Evolutionary conservation across 75 land plant genomes (phyloP), one percentile per base, ranked within the genome.

Genomic region (Pinus tabuliformis): DNA sequence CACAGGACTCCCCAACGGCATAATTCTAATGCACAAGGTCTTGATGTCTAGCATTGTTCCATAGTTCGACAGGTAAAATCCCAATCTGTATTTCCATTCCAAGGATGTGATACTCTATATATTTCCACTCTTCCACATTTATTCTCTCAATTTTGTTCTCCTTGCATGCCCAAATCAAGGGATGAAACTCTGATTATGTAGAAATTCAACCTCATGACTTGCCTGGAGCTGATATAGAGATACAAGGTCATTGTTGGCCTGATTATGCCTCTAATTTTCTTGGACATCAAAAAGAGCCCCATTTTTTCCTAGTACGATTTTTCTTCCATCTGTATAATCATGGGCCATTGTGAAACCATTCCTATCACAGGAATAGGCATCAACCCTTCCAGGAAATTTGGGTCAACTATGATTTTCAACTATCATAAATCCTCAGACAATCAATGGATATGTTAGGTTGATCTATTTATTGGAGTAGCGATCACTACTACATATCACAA

Each of bases 251-350:
- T 85, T 18, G 73, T 93, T 54, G 89, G 86, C 15, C 89, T 93
- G 12, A 58, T 93, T 56, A 93, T 93, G 78, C 95, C 95, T 3
- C 93, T 93, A 54, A 85, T 93, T 63, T 86, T 89, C 8, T 64
- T 93, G 70, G 89, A 88, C 15, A 72, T 93, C 20, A 85, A 82
- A 24, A 93, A 91, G 85, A 87, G 61, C 58, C 85, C 89, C 5
- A 68, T 30, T 30, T 78, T 83, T 57, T 88, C 82, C 24, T 36
- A 63, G 4, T 91, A 86, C 59, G 93, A 91, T 76, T 45, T 93
- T 5, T 93, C 95, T n/a, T 83, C 86, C 26, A 59, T 91, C 0
- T 57, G 93, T 42, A 83, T 66, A 58, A 78, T 93, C 42, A 79
- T 91, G 85, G 30, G 0, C 30, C 30, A 30, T 30, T 30, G 0